A percentile compares a stretch with the other conserved stretches of the same genome.
phyloP scores from a whole-genome alignment of 768 basidiomycete species.

The Rubroboletus pulcherrimus region DNA sequence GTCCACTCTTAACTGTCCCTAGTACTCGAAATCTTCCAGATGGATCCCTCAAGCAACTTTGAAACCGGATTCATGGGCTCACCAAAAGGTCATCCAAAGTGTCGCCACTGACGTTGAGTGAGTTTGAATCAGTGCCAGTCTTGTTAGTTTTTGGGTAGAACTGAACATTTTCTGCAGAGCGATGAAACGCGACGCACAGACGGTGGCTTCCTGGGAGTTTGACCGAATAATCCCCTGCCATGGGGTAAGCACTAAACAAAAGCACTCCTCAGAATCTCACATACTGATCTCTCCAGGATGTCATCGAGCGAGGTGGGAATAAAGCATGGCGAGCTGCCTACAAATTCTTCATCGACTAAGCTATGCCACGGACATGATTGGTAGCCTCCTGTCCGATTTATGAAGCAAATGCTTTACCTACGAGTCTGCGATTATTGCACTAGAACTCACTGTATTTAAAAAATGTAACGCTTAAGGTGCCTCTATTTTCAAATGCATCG shows the following conservation, averaged over 20 bases:
- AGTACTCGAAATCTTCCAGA: constrained; percentile 38
- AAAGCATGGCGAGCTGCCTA: constrained; percentile 50
- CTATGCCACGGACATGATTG: background rate
- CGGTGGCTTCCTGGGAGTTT: constrained; percentile 71
- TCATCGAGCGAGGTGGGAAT: constrained; percentile 60
- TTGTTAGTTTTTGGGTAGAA: background rate
- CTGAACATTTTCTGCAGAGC: constrained; percentile 25
- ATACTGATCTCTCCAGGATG: constrained; percentile 37
- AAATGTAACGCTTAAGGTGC: background rate
- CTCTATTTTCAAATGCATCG: background rate
- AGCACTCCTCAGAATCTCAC: background rate
- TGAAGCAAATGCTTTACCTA: background rate
- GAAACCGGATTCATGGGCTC: constrained; percentile 31
- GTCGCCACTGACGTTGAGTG: constrained; percentile 28
- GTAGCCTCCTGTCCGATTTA: background rate
- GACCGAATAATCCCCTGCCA: constrained; percentile 74
- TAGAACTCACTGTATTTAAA: constrained; percentile 3
- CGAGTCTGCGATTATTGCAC: background rate
- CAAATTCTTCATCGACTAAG: constrained; percentile 26
- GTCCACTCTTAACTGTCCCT: background rate
- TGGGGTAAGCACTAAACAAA: constrained; percentile 36
- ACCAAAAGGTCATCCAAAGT: constrained; percentile 21
- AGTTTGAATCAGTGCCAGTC: background rate
- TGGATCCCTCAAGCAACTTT: constrained; percentile 28
- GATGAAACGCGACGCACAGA: constrained; percentile 62